Evolutionary conservation across 768 basidiomycete species (phyloP), one percentile per base, ranked within the genome.

Genomic region (Asterophora parasitica): DNA sequence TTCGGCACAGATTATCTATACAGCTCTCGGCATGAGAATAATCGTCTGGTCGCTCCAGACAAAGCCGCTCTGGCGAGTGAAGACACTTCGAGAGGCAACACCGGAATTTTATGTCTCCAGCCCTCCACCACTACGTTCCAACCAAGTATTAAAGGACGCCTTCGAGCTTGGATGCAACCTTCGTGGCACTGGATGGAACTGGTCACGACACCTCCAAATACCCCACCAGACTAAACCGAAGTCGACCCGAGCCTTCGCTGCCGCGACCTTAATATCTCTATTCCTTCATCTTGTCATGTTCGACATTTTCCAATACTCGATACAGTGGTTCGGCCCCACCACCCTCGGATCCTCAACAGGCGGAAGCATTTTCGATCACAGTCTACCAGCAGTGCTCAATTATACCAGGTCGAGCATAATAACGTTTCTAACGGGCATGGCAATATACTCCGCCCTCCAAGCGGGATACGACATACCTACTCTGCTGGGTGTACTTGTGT

Each of bases 141-240:
- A 41, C 27, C 42, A 59, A 42, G 49, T 66, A 4, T 44, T 58
- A 4, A 49, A 61, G 35, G 74, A 85, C 46, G 73, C 75, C 1
- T 52, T 73, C 11, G 81, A 85, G 45, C 69, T 86, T 15, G 52
- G 51, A 19, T 66, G 63, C 54, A 81, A 74, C 50, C 54, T 78
- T 11, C 79, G 84, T 13, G 84, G 83, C 6, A 57, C 68, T 38
- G 81, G 79, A 11, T 85, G 83, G 83, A 65, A 75, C 35, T 83
- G 80, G 76, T 78, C 81, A 1, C 53, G 61, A 23, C 67, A 69
- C 42, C 60, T 75, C 17, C 64, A 67, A 46, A 42, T 76, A 19
- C 69, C 76, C 4, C 60, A 48, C 4, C 74, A 77, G 52, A 71
- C 65, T 8, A 73, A 76, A 15, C 67, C 72, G 6, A 50, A 58